These are phyloP conservation scores for Paramecium pentaurelia DNA, from an alignment of 73 alveolate species.

Conservation along the genomic window DNA sequence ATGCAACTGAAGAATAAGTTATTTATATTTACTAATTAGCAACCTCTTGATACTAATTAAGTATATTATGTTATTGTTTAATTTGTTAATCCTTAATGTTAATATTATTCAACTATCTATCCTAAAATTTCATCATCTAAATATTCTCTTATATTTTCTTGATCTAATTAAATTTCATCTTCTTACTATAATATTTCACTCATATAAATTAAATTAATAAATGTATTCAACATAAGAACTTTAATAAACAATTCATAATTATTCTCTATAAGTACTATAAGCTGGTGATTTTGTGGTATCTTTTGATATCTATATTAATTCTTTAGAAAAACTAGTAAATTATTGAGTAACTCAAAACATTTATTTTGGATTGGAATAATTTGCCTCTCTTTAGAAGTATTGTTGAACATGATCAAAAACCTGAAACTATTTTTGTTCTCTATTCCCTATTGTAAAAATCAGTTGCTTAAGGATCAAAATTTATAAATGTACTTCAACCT, in stretches of 20 bases:
- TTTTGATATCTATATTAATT: background rate
- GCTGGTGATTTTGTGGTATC: background rate
- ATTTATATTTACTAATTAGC: background rate
- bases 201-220: background rate
- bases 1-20: background rate
- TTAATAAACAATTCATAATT: background rate
- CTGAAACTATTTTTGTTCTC: slow-evolving; percentile 10
- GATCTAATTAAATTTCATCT: background rate
- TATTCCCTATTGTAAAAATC: background rate
- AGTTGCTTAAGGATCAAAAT: background rate
- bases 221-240: background rate
- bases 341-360: background rate
- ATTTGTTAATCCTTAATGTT: background rate
- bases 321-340: background rate
- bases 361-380: slow-evolving; percentile 22
- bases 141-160: background rate
- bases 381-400: background rate
- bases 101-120: background rate
- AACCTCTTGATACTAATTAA: background rate
- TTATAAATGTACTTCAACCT: background rate
- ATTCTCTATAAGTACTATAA: background rate
- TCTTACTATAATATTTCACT: background rate
- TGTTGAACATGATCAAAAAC: background rate
- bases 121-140: background rate
- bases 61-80: background rate